Conservation (phyloP, 495 filamentous ascomycete genomes). For the Lasiosphaeria hispida region DNA sequence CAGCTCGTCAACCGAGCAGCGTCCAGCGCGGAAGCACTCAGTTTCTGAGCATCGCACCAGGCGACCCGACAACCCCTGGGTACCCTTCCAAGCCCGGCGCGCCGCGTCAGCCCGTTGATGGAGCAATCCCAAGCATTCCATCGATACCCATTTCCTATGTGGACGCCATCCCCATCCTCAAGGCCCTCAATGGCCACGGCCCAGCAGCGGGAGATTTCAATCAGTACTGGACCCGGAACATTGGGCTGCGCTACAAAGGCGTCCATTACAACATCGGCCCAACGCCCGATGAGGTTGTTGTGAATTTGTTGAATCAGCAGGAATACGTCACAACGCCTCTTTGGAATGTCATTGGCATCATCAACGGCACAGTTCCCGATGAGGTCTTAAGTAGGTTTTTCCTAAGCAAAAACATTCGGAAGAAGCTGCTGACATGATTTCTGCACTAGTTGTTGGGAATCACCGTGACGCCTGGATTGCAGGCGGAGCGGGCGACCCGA, state of each 20-base stretch:
- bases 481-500: conserved; percentile 83
- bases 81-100: conserved; percentile 90
- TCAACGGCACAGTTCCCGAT: conserved; percentile 79
- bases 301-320: conserved; percentile 85
- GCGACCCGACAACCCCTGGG: conserved; percentile 82
- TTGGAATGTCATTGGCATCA: conserved; percentile 93
- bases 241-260: conserved; percentile 74
- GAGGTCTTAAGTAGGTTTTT: conserved; percentile 58
- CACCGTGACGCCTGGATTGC: conserved; percentile 94
- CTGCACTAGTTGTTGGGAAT: conserved; percentile 69
- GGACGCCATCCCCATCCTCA: conserved; percentile 81
- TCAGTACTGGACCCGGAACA: conserved; percentile 64
- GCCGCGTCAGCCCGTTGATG: conserved; percentile 68
- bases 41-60: conserved; percentile 68
- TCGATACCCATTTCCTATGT: conserved; percentile 88
- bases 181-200: conserved; percentile 85
- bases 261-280: conserved; percentile 92
- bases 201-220: conserved; percentile 76
- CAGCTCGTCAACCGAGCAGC: conserved; percentile 80
- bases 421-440: background rate
- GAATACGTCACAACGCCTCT: conserved; percentile 85
- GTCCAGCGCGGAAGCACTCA: conserved; percentile 91
- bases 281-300: conserved; percentile 66
- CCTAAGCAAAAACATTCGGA: background rate
- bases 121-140: conserved; percentile 76